Base-by-base conservation (phyloP, 345 rosid species). In the Ceriops zippeliana region DNA sequence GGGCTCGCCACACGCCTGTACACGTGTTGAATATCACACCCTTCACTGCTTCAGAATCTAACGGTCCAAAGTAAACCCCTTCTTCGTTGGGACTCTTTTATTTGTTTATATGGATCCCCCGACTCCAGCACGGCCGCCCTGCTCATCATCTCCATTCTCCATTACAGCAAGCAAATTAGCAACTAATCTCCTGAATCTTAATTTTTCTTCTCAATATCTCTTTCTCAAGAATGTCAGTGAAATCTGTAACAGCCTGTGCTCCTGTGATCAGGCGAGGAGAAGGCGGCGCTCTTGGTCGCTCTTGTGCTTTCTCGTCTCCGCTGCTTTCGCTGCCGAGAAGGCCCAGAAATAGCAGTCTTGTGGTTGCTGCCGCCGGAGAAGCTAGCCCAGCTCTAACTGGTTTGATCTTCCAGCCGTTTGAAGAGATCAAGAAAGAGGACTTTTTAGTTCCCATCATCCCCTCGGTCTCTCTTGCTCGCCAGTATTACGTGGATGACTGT, bases 371-470 rank as follows among this genome's bases (percentile, higher is more conserved):
- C 0, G 22, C 79, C 6, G 61, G 65, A 0, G 90, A 75, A 9
- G 35, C 65, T 2, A 31, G 52, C 16, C 15, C 54, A 60, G 65
- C 79, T 26, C 80, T 89, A 58, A 85, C 90, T 0, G 95, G 95
- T 1, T 83, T 90, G 0, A 74, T 90, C 9, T 90, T 90, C 46
- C 78, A 86, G 78, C 96, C 97, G 1, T 87, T 91, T 47, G 92
- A 87, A 71, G 97, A 91, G 78, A 83, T 91, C 32, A 89, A 91
- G 84, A 86, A 78, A 67, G 91, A 85, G 5, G 80, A 37, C 27
- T 82, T 80, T 20, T 67, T 78, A 5, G 83, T 91, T 47, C 96
- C 97, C 0, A 59, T 85, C 53, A 52, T 85, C 20, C 83, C 82
- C 20, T 63, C 75, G 0, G 71, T 63, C 46, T 90, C 97, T 19